These are phyloP conservation scores for Eremomyces bilateralis DNA, from an alignment of 495 filamentous ascomycete genomes.

Conservation along the genomic window DNA sequence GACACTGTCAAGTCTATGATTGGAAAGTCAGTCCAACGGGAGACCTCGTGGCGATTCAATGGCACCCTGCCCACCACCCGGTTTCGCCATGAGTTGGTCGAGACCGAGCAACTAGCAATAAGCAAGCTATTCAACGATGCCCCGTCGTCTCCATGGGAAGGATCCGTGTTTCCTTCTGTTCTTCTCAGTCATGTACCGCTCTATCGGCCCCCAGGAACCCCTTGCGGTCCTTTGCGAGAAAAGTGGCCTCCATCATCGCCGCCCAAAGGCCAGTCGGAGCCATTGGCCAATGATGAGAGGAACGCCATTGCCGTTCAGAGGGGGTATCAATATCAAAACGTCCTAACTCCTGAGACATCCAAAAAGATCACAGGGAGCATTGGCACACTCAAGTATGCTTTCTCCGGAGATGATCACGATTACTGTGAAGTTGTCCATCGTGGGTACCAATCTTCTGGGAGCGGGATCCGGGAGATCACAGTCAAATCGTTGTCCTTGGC, in stretches of 20 bases:
- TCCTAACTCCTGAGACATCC: conserved; percentile 53
- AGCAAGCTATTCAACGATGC: conserved; percentile 7
- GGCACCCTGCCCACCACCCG: neutral
- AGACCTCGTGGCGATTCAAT: conserved; percentile 17
- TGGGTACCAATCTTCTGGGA: conserved; percentile 18
- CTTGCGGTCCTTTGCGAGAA: conserved; percentile 80
- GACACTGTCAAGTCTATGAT: conserved; percentile 12
- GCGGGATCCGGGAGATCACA: conserved; percentile 65
- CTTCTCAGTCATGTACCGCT: conserved; percentile 82
- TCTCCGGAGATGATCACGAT: conserved; percentile 96
- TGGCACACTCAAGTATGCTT: conserved; percentile 53
- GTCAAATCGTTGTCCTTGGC: conserved; percentile 88
- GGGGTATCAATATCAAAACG: conserved; percentile 96
- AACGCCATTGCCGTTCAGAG: conserved; percentile 51
- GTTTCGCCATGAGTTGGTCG: conserved; percentile 10
- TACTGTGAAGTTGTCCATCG: conserved; percentile 78
- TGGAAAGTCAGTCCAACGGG: conserved; percentile 21
- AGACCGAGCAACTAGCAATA: conserved; percentile 6
- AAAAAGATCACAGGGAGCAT: conserved; percentile 22
- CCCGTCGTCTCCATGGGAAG: too few species aligned
- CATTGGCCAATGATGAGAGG: conserved; percentile 43
- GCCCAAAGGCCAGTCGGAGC: conserved; percentile 28
- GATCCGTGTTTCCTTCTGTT: conserved; percentile 55
- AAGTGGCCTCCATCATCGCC: conserved; percentile 47
- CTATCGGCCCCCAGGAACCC: conserved; percentile 56